Evolutionary conservation across 352 stramenopile species (phyloP).

Genomic region (Phytopythium delawarense): DNA sequence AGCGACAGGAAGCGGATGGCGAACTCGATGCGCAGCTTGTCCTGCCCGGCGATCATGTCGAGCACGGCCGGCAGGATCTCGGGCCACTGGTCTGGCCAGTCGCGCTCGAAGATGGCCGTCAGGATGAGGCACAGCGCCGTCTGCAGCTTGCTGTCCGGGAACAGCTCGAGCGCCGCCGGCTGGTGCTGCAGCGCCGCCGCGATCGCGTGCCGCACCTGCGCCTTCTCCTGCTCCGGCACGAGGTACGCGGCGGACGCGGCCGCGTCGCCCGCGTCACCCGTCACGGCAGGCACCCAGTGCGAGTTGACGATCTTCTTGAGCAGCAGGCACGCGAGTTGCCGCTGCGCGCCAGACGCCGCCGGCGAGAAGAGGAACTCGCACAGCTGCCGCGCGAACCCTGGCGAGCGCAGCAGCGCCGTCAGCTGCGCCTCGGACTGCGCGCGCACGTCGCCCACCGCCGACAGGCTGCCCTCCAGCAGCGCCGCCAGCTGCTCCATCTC

Average conservation of each 20-base stretch:
- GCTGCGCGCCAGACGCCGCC: constrained; percentile 28
- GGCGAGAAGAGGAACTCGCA: constrained; percentile 60
- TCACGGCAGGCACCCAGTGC: constrained; percentile 38
- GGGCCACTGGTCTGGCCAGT: constrained; percentile 81
- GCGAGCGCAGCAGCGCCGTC: constrained; percentile 44
- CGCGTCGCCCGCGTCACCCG: constrained; percentile 29
- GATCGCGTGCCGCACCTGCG: constrained; percentile 53
- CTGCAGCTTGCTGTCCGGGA: constrained; percentile 68
- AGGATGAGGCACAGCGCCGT: constrained; percentile 74
- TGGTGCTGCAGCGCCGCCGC: constrained; percentile 53
- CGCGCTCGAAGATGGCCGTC: constrained; percentile 77
- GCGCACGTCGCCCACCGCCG: constrained; percentile 36
- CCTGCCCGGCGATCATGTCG: constrained; percentile 44
- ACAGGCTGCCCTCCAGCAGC: constrained; percentile 54
- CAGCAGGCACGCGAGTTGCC: constrained; percentile 66
- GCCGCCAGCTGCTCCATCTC: constrained; percentile 31
- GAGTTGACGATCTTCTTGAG: constrained; percentile 74
- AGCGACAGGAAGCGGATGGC: constrained; percentile 73
- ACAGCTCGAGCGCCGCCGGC: constrained; percentile 31
- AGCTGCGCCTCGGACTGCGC: constrained; percentile 62
- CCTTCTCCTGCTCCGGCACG: constrained; percentile 62
- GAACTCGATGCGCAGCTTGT: constrained; percentile 63
- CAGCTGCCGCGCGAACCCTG: constrained; percentile 70
- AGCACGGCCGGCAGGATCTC: constrained; percentile 67
- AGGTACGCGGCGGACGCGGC: constrained; percentile 26